Percentiles rank a stretch among this genome's conserved stretches.
Evolutionary conservation across 2,329 filamentous ascomycete species (phyloP).

Genomic region (Colletotrichum orchidophilum): DNA sequence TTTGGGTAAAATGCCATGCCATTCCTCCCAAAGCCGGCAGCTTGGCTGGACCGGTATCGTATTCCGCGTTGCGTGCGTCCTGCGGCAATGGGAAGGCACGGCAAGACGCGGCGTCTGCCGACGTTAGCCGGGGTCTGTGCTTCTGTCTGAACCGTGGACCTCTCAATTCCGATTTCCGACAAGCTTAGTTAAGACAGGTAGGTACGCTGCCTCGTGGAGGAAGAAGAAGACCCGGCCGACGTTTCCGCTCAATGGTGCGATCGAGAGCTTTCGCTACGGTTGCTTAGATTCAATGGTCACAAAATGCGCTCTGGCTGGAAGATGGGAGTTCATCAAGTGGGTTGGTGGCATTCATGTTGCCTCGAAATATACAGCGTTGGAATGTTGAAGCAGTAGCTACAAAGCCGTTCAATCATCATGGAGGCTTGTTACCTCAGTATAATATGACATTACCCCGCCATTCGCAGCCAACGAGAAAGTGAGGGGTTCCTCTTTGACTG

Average conservation of each 20-base stretch:
- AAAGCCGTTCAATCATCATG: not conserved
- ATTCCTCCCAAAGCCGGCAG: conserved; percentile 17
- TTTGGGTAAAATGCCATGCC: conserved; percentile 3
- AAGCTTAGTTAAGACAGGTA: not conserved
- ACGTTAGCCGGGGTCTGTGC: conserved; percentile 27
- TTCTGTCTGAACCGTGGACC: not conserved
- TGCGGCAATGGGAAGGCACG: conserved; percentile 20
- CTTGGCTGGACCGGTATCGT: not conserved
- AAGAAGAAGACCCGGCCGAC: not conserved
- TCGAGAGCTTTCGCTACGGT: not conserved
- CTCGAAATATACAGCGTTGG: not conserved
- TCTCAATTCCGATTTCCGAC: conserved; percentile 27
- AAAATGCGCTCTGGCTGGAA: not conserved
- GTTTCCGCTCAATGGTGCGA: not conserved
- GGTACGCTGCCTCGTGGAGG: not conserved
- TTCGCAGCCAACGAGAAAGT: not conserved
- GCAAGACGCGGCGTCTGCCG: conserved; percentile 32
- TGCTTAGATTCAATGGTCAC: no score
- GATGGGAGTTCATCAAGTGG: not conserved
- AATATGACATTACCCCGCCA: not conserved
- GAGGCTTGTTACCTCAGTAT: not conserved
- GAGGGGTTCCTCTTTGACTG: not conserved
- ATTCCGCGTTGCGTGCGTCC: conserved; percentile 23
- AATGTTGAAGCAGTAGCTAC: not conserved
- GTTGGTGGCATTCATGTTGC: not conserved